Percentiles rank a stretch among this genome's conserved stretches.
These are phyloP conservation scores for Shiraia bambusicola DNA, from an alignment of 2,329 filamentous ascomycete species.

Conservation along the genomic window DNA sequence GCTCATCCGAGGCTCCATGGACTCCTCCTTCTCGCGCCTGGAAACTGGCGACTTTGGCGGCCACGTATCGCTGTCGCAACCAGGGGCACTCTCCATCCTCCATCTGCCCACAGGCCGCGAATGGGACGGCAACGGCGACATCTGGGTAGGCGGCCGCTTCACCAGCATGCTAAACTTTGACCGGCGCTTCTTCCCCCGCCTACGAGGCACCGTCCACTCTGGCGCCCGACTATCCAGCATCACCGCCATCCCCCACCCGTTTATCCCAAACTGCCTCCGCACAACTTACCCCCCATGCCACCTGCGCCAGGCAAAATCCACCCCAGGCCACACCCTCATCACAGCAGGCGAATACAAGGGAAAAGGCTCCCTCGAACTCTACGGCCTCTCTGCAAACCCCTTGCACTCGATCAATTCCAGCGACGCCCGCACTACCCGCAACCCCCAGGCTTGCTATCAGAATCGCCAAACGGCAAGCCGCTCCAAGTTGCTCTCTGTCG, in stretches of 20 bases:
- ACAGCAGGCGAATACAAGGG: constrained; percentile 89
- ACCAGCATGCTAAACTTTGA: constrained; percentile 88
- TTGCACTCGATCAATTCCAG: constrained; percentile 32
- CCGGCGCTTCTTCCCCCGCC: constrained; percentile 76
- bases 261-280: constrained; percentile 63
- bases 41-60: constrained; percentile 54
- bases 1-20: constrained; percentile 28
- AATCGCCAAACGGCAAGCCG: constrained; percentile 82
- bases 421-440: constrained; percentile 29
- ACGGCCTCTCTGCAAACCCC: constrained; percentile 58
- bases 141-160: constrained; percentile 87
- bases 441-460: constrained; percentile 48
- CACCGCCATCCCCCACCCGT: constrained; percentile 67
- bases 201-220: constrained; percentile 78
- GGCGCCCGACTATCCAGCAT: constrained; percentile 77
- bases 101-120: constrained; percentile 65
- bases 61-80: constrained; percentile 75
- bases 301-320: constrained; percentile 56
- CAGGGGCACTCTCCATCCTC: constrained; percentile 78
- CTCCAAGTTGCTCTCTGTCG: constrained; percentile 79
- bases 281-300: constrained; percentile 55
- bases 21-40: constrained; percentile 42
- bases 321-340: constrained; percentile 66
- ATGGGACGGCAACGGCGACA: constrained; percentile 68
- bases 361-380: constrained; percentile 87